These are phyloP conservation scores for Trichoderma endophyticum DNA, from an alignment of 2,329 filamentous ascomycete species.

Conservation along the genomic window DNA sequence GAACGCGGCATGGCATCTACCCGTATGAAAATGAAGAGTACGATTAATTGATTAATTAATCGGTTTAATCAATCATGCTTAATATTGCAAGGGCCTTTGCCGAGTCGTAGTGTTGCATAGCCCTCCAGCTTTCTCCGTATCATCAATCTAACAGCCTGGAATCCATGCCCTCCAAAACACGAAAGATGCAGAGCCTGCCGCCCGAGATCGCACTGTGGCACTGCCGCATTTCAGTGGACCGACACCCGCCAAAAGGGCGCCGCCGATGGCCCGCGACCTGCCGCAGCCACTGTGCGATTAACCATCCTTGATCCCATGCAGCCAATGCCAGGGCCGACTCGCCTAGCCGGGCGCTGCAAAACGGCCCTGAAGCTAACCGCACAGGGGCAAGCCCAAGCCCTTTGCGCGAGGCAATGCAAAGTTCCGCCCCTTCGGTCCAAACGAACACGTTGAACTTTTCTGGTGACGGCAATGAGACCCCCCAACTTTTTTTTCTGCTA, in stretches of 20 bases:
- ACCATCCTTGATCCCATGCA: neutral
- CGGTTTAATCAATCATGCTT: neutral
- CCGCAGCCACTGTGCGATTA: neutral
- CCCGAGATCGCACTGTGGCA: neutral
- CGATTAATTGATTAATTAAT: neutral
- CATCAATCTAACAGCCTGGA: neutral
- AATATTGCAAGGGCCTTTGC: neutral
- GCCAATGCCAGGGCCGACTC: neutral
- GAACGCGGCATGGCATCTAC: neutral
- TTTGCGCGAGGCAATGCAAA: slow-evolving; percentile 15
- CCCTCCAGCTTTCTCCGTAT: neutral
- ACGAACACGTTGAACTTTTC: slow-evolving; percentile 30
- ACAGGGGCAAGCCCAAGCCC: slow-evolving; percentile 19
- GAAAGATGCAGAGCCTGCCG: neutral
- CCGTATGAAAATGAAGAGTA: neutral
- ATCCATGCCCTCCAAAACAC: neutral
- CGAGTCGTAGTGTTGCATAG: neutral
- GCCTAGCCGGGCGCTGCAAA: slow-evolving; percentile 7
- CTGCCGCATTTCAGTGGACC: neutral
- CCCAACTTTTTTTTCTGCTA: slow-evolving; percentile 9
- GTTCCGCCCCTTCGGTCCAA: slow-evolving; percentile 20
- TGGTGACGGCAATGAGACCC: slow-evolving; percentile 9
- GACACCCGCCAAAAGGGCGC: neutral
- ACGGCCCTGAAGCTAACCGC: slow-evolving; percentile 21
- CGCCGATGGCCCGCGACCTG: slow-evolving; percentile 12